Evolutionary conservation across 2,329 filamentous ascomycete genomes (phyloP), one percentile per base, ranked within the genome.

Genomic region (Apiospora phragmitis): DNA sequence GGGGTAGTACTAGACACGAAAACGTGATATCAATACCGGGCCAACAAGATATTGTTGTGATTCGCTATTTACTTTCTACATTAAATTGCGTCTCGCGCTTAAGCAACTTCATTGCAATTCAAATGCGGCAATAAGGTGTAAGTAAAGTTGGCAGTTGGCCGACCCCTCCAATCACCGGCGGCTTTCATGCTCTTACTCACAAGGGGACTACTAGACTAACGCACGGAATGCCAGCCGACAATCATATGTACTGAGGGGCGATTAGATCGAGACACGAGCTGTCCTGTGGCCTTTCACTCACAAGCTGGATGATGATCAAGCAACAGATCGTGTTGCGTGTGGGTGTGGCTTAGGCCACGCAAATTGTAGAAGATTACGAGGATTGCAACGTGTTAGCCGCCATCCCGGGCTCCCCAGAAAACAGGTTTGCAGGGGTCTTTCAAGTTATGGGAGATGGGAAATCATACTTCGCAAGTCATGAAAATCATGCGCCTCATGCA

Each of bases 371-470:
- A 62, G 32, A 62, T 62, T 62, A 62, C 55, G 55, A 38, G 55
- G 55, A 62, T 62, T 38, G 55, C 55, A 38, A 62, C 55, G 55
- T 62, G 51, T 59, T 59, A 62, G 55, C 4, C 55, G 32, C 55
- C 29, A 62, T n/a, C 38, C 55, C 32, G 29, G 55, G 16, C 35
- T 38, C 55, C 32, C 55, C 55, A 62, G 32, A 62, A 62, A 62
- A 62, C 9, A n/a, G 4, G 21, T 21, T 38, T 62, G 32, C 32
- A 62, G 32, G 55, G 55, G 55, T 62, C 7, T 38, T 62, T 62
- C 21, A n/a, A 24, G 21, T 7, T 38, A 21, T 62, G 55, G 32
- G 55, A 62, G n/a, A 5, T 62, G 32, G 55, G 55, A 24, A 62
- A 38, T 38, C 29, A 38, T n/a, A 38, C 32, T n/a, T n/a, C 8